Evolutionary conservation across 2,329 filamentous ascomycete species (phyloP).

Genomic region (Acrocalymma vagum): DNA sequence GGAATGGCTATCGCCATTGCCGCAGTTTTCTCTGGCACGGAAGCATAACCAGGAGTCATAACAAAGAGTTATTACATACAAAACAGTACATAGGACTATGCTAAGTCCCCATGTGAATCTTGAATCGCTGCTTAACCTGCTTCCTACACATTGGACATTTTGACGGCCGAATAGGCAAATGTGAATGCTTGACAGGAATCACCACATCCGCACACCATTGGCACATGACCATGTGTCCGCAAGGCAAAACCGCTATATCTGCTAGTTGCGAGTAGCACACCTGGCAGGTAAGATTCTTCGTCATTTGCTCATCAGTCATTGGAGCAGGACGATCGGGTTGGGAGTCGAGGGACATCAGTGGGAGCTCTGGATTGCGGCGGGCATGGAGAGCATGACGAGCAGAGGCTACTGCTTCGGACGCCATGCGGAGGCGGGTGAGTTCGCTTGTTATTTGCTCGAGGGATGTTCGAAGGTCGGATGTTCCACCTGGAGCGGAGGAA

Average conservation of each 20-base stretch:
- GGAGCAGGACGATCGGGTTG: constrained; percentile 57
- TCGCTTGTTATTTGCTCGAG: constrained; percentile 26
- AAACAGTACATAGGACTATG: no score
- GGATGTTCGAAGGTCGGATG: constrained; percentile 22
- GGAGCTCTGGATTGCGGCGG: constrained; percentile 17
- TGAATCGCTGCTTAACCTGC: constrained; percentile 54
- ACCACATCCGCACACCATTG: constrained; percentile 63
- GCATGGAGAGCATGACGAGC: constrained; percentile 23
- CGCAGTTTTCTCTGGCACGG: no score
- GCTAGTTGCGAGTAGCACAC: constrained; percentile 63
- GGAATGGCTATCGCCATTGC: no score
- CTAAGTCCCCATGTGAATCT: constrained; percentile 42
- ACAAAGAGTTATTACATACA: no score
- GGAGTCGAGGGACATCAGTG: constrained; percentile 52
- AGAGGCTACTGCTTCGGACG: constrained; percentile 21
- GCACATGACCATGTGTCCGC: constrained; percentile 64
- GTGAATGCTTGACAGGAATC: constrained; percentile 53
- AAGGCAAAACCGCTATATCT: constrained; percentile 61
- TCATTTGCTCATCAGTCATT: constrained; percentile 59
- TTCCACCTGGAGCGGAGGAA: constrained; percentile 2
- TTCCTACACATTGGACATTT: constrained; percentile 59
- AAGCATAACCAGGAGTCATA: no score
- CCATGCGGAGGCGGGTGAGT: constrained; percentile 24
- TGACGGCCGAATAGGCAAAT: constrained; percentile 48
- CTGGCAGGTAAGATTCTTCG: constrained; percentile 59